Base-by-base conservation (phyloP, 371 early-diverging fungal genomes). In the Rhizomucor pusillus region DNA sequence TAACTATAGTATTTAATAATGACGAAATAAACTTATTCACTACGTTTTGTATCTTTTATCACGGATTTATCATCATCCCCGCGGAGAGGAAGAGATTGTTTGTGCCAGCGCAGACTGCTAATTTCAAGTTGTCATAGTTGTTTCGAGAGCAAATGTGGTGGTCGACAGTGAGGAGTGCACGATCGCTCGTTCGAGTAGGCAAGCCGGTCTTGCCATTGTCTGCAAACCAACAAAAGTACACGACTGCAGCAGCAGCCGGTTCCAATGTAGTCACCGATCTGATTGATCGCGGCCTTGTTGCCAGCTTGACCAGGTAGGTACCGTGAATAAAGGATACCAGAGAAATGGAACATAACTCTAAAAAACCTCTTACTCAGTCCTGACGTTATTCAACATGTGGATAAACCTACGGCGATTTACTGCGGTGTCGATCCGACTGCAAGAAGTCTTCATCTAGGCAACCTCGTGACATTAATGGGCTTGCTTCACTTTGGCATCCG, bases 341-440 rank as follows among this genome's bases (percentile, higher is more conserved):
- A 41, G 34, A 39, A 43, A 36, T 25, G n/a, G n/a, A 29, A 29
- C 5, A 29, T 5, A 29, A 29, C 29, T 29, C 29, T 5, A 29
- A 7, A 7, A 5, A 5, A 29, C 3, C 7, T n/a, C 48, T 14
- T 29, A 16, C 16, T 16, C 48, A 85, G 86, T 52, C 68, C 81
- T 50, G 80, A 83, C 43, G 37, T 85, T 6, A 58, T 65, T 16
- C 48, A 70, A 34, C 75, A 66, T 37, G 78, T 78, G 24, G 62
- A 80, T 5, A 57, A 65, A 16, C 73, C 80, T 6, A 80, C 82
- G 1, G 65, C 84, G 0, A 78, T 94, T 23, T 97, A 96, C 65
- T 87, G 88, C 62, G 97, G 97, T 33, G 89, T 97, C n/a, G 97
- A 97, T 68, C 97, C 97, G 6, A 97, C 95, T 0, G 97, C 97